Evolutionary conservation across 805 yeast genomes (phyloP).

Genomic region (Sugiyamaella lignohabitans): DNA sequence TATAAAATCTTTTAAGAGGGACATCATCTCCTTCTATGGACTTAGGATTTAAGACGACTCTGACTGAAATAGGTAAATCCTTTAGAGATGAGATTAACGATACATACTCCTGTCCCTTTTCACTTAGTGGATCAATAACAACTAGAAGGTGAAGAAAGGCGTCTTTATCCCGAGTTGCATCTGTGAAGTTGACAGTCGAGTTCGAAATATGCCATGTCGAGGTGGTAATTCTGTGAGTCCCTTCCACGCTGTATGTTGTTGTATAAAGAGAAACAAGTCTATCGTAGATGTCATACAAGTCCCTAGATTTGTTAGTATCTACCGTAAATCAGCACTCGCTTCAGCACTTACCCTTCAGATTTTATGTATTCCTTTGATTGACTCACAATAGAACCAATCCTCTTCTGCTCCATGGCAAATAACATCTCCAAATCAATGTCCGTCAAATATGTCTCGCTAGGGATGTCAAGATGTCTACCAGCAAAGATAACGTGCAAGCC

Average conservation of each 20-base stretch:
- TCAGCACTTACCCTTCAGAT: not conserved
- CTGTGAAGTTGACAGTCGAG: slow-evolving; percentile 33
- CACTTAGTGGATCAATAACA: slow-evolving; percentile 67
- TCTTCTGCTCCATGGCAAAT: not conserved
- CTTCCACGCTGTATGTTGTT: slow-evolving; percentile 12
- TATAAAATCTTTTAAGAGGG: slow-evolving; percentile 54
- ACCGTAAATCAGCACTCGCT: not conserved
- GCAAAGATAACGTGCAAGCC: not conserved
- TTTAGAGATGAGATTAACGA: slow-evolving; percentile 39
- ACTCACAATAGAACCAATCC: not conserved
- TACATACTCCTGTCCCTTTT: slow-evolving; percentile 56
- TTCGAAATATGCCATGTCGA: slow-evolving; percentile 18
- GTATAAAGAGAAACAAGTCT: slow-evolving; percentile 17
- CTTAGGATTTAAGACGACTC: slow-evolving; percentile 55
- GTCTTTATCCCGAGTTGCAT: slow-evolving; percentile 38
- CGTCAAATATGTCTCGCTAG: not conserved
- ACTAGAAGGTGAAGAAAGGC: slow-evolving; percentile 49
- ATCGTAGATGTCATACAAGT: slow-evolving; percentile 13
- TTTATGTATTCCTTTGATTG: not conserved
- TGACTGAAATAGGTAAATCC: slow-evolving; percentile 43
- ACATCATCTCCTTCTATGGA: slow-evolving; percentile 34
- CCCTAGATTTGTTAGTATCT: not conserved
- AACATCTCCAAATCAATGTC: not conserved
- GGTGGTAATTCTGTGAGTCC: slow-evolving; percentile 22
- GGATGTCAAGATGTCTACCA: not conserved